Conservation (phyloP, 2,329 filamentous ascomycete genomes). For the Endothia cerciana region DNA sequence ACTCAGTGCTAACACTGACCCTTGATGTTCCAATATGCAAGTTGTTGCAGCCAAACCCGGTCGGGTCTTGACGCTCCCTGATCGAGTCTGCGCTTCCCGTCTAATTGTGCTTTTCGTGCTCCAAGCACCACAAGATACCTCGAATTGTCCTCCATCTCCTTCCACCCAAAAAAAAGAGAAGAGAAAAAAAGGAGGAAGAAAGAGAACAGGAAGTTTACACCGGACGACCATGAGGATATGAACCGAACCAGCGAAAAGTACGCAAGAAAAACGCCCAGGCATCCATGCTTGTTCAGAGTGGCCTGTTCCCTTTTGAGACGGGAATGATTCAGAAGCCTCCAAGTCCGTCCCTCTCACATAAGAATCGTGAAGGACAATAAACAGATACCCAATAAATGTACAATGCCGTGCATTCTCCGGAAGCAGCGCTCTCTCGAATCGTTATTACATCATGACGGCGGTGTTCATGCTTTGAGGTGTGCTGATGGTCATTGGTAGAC, state of each 20-base stretch:
- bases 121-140: conserved; percentile 14
- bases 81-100: conserved; percentile 13
- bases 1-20: neutral
- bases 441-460: conserved; percentile 39
- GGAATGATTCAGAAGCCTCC: conserved; percentile 18
- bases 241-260: conserved; percentile 14
- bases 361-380: conserved; percentile 27
- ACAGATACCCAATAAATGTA: conserved; percentile 28
- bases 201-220: conserved; percentile 26
- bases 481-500: conserved; percentile 68
- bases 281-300: conserved; percentile 21
- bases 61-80: neutral
- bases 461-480: conserved; percentile 51
- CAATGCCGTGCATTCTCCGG: conserved; percentile 14
- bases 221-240: conserved; percentile 17
- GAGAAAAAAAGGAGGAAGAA: conserved; percentile 32
- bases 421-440: neutral
- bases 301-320: conserved; percentile 23
- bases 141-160: neutral
- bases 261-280: conserved; percentile 21
- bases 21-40: conserved; percentile 6
- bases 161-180: conserved; percentile 16
- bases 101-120: conserved; percentile 28
- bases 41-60: neutral
- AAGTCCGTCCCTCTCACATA: conserved; percentile 14